phyloP scores from a whole-genome alignment of 2,329 filamentous ascomycete genomes.

The Pyrenochaeta sp. region DNA sequence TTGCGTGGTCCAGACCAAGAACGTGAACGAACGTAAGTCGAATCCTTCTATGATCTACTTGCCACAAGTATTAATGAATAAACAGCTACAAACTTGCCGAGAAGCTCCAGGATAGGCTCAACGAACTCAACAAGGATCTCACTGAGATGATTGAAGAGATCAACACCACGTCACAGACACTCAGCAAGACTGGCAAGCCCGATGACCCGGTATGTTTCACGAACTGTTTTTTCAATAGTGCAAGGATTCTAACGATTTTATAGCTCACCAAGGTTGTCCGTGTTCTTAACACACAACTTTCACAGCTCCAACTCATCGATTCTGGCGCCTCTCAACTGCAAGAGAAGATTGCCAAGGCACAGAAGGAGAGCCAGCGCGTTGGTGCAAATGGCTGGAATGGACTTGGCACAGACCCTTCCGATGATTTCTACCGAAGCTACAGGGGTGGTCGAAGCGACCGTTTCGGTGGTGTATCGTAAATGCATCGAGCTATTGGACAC shows the following conservation, averaged over 20 bases:
- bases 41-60: neutral
- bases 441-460: conserved; percentile 62
- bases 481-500: no score
- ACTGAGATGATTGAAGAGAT: conserved; percentile 98
- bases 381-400: conserved; percentile 58
- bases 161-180: conserved; percentile 85
- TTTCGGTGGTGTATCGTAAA: conserved; percentile 41
- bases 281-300: conserved; percentile 91
- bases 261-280: conserved; percentile 94
- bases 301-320: conserved; percentile 93
- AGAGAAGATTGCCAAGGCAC: conserved; percentile 80
- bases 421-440: conserved; percentile 91
- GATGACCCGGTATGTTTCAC: conserved; percentile 41
- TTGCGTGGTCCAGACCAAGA: conserved; percentile 92
- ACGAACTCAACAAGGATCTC: conserved; percentile 92
- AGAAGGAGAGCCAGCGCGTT: conserved; percentile 73
- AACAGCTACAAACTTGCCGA: conserved; percentile 85
- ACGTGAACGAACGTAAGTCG: conserved; percentile 81
- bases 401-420: conserved; percentile 74
- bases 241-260: conserved; percentile 1
- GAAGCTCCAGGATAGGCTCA: conserved; percentile 86
- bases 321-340: conserved; percentile 81
- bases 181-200: conserved; percentile 88
- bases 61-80: conserved; percentile 5
- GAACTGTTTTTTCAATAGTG: neutral